Conservation (phyloP, 116 monocot genomes). For the Cymodocea nodosa region DNA sequence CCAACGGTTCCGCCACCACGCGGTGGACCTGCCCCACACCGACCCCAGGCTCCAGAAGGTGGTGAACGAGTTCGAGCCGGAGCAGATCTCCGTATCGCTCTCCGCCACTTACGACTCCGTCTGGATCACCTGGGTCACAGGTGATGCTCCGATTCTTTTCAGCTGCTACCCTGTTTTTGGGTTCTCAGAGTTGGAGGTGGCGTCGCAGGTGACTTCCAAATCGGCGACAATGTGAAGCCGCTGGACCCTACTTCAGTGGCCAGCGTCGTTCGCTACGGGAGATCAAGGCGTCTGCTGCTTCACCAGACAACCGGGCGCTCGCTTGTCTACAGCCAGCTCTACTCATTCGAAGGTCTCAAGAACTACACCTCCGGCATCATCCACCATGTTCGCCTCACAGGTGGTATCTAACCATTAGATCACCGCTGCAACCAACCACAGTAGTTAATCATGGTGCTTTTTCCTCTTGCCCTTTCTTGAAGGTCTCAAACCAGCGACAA, state of each 20-base stretch:
- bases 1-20: conserved; percentile 33
- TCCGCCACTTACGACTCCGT: conserved; percentile 46
- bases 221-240: conserved; percentile 49
- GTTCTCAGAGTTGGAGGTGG: background rate
- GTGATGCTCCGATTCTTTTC: conserved; percentile 6
- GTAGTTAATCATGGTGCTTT: too few relatives aligned
- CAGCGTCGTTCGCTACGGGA: conserved; percentile 62
- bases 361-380: conserved; percentile 95
- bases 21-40: conserved; percentile 56
- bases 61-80: conserved; percentile 49
- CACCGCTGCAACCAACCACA: too few relatives aligned
- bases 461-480: background rate
- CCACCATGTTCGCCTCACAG: conserved; percentile 79
- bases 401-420: conserved; percentile 13
- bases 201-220: conserved; percentile 62
- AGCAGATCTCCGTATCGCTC: conserved; percentile 72
- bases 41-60: conserved; percentile 47
- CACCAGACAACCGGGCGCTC: conserved; percentile 48
- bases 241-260: conserved; percentile 46
- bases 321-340: conserved; percentile 75
- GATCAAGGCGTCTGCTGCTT: conserved; percentile 8
- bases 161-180: background rate
- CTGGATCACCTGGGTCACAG: conserved; percentile 84
- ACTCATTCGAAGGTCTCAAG: conserved; percentile 62
- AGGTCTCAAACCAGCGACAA: conserved; percentile 5